A percentile compares a stretch with the other conserved stretches of the same genome.
phyloP scores from a whole-genome alignment of 2,329 filamentous ascomycete species.

The Calonectria henricotiae region DNA sequence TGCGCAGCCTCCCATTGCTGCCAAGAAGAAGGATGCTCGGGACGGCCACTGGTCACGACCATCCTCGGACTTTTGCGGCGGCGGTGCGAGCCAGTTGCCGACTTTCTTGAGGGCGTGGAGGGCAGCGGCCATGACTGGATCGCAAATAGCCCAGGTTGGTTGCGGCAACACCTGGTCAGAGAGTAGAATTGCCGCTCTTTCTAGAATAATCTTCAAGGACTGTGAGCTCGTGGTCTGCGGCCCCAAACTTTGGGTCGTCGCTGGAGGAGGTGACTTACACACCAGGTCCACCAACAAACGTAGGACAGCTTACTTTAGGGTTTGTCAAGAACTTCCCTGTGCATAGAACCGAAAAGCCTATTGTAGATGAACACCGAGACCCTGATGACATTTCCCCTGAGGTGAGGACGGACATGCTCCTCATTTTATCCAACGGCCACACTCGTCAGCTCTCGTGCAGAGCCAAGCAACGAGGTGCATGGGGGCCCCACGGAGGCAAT shows the following conservation, averaged over 20 bases:
- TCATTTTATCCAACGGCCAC: not conserved
- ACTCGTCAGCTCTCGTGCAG: slow-evolving; percentile 18
- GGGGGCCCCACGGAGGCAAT: not conserved
- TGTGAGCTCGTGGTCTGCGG: slow-evolving; percentile 1
- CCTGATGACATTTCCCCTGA: not conserved
- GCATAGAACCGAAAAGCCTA: slow-evolving; percentile 9
- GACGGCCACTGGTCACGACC: slow-evolving; percentile 71
- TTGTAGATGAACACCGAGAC: not conserved
- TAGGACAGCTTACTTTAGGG: not conserved
- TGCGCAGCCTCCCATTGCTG: slow-evolving; percentile 73
- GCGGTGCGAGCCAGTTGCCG: slow-evolving; percentile 56
- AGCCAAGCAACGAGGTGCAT: slow-evolving; percentile 32
- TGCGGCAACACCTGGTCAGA: not conserved
- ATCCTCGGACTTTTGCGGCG: slow-evolving; percentile 58
- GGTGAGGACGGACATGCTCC: not conserved
- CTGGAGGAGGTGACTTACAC: not conserved
- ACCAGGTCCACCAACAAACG: not conserved
- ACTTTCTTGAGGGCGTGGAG: slow-evolving; percentile 53
- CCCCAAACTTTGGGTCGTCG: not conserved
- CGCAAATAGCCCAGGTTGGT: not conserved
- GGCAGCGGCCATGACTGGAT: slow-evolving; percentile 43
- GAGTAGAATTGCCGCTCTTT: not conserved
- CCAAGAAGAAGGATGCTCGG: slow-evolving; percentile 70
- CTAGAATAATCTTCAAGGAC: not conserved
- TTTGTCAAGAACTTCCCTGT: not conserved